Base-by-base conservation (phyloP, 1,284 basidiomycete species). In the Vanrija humicola region DNA sequence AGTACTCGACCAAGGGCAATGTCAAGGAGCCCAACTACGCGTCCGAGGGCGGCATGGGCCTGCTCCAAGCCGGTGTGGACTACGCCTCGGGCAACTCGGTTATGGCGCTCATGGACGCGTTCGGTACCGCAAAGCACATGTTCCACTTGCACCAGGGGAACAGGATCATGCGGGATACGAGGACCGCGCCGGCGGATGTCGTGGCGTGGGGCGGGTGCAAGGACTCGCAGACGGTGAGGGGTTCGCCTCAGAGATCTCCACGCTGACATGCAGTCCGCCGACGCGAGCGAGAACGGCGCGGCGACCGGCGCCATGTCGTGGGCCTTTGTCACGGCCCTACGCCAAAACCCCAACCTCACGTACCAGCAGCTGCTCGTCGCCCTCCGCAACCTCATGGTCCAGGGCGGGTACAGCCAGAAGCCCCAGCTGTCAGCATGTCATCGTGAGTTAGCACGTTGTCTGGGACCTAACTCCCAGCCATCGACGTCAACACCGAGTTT, bases 1-100 rank as follows among this genome's bases (percentile, higher is more conserved):
- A 82, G 63, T 96, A 96, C 78, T 89, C 90, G 23, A 95, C 91
- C 8, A 89, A 94, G 77, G 93, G 93, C 48, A 93, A 89, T 69
- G 80, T 96, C 74, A 96, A 96, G 75, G 91, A 94, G 71, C 90
- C 91, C 38, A 93, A 94, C 72, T 78, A 90, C 18, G 83, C 84
- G 4, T 81, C 84, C 5, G 88, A 87, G 70, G 88, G 88, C 6
- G 89, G 88, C 7, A 83, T 87, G 69, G 87, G 86, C 10, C 76
- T 90, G 7, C 72, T 90, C 21, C 82, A 61, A 14, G 69, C 72
- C 14, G 75, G 72, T 8, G 63, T 70, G 58, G 64, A 62, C 40
- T 74, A 72, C 50, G 50, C 73, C 10, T 62, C 62, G 14, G 87
- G 87, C 21, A 90, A 96, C 68, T 83, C 90, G 68, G 79, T 84